Evolutionary conservation across 164 flowering plant species (phyloP).

Genomic region (Magnolia changhungtana): DNA sequence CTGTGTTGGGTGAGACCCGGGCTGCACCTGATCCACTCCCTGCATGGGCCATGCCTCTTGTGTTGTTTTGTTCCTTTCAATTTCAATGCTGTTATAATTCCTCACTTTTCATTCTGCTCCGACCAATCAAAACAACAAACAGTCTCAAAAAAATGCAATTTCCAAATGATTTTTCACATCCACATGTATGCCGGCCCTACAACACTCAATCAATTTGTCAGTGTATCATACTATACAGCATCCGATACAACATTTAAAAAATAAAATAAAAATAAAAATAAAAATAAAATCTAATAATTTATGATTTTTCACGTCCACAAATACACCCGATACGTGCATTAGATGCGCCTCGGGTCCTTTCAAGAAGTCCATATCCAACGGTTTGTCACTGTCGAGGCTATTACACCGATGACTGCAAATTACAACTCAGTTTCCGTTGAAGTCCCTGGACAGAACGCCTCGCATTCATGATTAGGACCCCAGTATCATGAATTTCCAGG

Average conservation of each 20-base stretch:
- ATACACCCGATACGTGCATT: not conserved
- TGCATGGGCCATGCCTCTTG: no score
- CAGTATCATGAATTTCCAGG: not conserved
- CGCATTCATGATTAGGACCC: not conserved
- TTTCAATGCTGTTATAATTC: no score
- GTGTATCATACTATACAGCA: not conserved
- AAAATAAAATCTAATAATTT: not conserved
- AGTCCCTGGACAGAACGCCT: not conserved
- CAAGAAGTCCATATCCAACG: not conserved
- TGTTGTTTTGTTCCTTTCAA: no score
- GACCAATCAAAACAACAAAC: no score
- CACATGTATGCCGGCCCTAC: not conserved
- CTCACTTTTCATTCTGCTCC: no score
- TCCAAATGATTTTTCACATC: no score
- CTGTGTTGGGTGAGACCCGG: no score
- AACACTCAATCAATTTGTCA: not conserved
- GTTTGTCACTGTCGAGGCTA: not conserved
- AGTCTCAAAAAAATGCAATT: no score
- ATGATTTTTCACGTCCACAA: not conserved
- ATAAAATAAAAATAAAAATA: no score
- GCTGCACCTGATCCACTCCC: no score
- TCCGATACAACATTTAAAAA: not conserved
- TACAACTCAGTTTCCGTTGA: not conserved
- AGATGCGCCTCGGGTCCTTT: not conserved
- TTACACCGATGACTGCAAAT: not conserved